phyloP scores from a whole-genome alignment of 2,329 filamentous ascomycete species.

The Magnaporthiopsis rhizophila region DNA sequence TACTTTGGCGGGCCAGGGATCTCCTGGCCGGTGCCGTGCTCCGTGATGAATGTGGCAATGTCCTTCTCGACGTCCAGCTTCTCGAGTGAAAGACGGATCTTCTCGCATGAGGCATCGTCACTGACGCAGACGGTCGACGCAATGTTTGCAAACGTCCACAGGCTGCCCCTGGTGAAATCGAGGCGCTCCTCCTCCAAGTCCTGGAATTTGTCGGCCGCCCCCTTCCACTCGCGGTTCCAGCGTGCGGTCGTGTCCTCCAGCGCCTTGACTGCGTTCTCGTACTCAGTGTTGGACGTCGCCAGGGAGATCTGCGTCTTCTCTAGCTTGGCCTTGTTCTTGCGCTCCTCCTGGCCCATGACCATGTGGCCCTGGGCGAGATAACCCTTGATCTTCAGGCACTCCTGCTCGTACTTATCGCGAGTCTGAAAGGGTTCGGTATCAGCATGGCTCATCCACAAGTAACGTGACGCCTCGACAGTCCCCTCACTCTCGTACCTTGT shows the following conservation, averaged over 20 bases:
- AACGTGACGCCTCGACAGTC: neutral
- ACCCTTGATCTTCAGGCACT: constrained; percentile 96
- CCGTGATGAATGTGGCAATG: constrained; percentile 79
- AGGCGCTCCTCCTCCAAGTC: constrained; percentile 95
- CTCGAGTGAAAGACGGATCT: constrained; percentile 86
- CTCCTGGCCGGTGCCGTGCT: constrained; percentile 86
- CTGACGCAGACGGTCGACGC: constrained; percentile 96
- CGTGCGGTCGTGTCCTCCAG: constrained; percentile 90
- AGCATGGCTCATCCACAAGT: neutral
- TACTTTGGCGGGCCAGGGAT: constrained; percentile 96
- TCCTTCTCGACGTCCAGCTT: constrained; percentile 94
- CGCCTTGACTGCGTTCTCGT: constrained; percentile 85
- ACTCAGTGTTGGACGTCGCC: constrained; percentile 83
- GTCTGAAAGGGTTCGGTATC: constrained; percentile 41
- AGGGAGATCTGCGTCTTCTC: constrained; percentile 98
- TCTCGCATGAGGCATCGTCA: constrained; percentile 94
- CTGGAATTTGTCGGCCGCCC: constrained; percentile 97
- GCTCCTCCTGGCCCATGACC: constrained; percentile 99
- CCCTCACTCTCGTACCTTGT: constrained; percentile 59
- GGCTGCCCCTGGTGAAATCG: constrained; percentile 93
- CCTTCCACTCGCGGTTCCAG: constrained; percentile 99
- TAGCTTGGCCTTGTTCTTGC: constrained; percentile 96
- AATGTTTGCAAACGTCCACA: constrained; percentile 98
- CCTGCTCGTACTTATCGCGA: constrained; percentile 91
- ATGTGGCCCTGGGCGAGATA: constrained; percentile 98